phyloP scores from a whole-genome alignment of 148 eudicot genomes.

The Camellia japonica region DNA sequence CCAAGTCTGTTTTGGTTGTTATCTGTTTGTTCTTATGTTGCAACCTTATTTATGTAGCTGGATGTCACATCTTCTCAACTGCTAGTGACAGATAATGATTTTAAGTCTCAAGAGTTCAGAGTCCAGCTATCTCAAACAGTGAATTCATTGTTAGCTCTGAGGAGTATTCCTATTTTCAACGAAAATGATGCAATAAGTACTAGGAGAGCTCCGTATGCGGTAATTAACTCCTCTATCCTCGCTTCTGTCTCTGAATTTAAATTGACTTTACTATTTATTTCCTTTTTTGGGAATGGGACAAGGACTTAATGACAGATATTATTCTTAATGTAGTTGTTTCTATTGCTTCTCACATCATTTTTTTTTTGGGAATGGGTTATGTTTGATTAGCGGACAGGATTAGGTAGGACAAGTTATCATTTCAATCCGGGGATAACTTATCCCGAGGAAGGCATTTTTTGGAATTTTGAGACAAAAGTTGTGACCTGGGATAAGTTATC shows the following conservation, averaged over 20 bases:
- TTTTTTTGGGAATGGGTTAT: too few relatives aligned
- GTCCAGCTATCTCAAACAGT: constrained; percentile 73
- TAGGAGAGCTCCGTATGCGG: constrained; percentile 93
- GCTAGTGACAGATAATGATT: constrained; percentile 94
- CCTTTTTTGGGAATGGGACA: background rate
- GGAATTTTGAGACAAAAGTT: too few relatives aligned
- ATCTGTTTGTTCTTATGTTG: constrained; percentile 5
- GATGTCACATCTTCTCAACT: constrained; percentile 91
- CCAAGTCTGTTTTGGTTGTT: background rate
- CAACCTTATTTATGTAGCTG: constrained; percentile 50
- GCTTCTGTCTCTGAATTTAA: background rate
- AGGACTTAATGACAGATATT: background rate
- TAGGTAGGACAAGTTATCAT: too few relatives aligned
- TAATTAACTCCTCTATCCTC: constrained; percentile 25
- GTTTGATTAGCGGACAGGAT: too few relatives aligned
- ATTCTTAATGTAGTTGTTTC: background rate
- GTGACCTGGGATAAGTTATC: too few relatives aligned
- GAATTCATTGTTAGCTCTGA: constrained; percentile 60
- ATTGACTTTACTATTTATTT: background rate
- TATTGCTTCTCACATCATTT: background rate
- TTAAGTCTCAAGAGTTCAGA: constrained; percentile 67
- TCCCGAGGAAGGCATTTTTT: too few relatives aligned
- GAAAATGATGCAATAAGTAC: constrained; percentile 98
- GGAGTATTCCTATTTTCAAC: constrained; percentile 78
- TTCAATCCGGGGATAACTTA: too few relatives aligned